Percentiles rank a stretch among this genome's conserved stretches.
These are phyloP conservation scores for Avena atlantica DNA, from an alignment of 176 grass and related monocot species.

Conservation along the genomic window DNA sequence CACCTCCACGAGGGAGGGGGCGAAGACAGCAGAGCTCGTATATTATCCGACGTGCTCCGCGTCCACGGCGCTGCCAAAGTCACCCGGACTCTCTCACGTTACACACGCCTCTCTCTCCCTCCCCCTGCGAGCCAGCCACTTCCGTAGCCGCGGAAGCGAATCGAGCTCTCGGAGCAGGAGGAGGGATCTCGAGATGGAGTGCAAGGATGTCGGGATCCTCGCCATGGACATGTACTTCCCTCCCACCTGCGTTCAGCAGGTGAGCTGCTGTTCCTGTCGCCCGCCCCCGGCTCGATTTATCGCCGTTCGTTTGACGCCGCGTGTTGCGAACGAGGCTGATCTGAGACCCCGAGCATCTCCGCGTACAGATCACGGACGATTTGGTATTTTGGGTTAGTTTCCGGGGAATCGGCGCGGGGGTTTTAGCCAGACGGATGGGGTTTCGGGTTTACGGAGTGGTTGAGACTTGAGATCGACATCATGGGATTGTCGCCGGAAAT, in stretches of 20 bases:
- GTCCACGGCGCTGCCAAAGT: slow-evolving; percentile 10
- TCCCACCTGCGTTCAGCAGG: slow-evolving; percentile 77
- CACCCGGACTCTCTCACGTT: neutral
- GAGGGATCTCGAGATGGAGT: slow-evolving; percentile 53
- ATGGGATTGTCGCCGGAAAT: neutral
- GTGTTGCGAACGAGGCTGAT: neutral
- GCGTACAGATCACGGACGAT: neutral
- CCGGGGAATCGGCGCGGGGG: neutral
- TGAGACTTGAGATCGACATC: slow-evolving; percentile 26
- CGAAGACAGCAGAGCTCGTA: neutral
- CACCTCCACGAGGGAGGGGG: neutral
- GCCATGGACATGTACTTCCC: slow-evolving; percentile 99
- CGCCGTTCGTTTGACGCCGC: neutral
- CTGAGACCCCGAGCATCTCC: neutral
- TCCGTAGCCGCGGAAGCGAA: neutral
- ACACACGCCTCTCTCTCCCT: neutral
- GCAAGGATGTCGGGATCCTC: slow-evolving; percentile 86
- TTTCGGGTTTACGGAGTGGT: neutral
- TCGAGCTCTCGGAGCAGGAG: slow-evolving; percentile 7
- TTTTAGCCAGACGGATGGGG: neutral
- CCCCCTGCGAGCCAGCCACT: slow-evolving; percentile 24
- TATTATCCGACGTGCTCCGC: slow-evolving; percentile 25
- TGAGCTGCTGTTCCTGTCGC: neutral
- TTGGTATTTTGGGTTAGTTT: neutral
- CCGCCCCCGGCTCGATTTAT: neutral